Evolutionary conservation across 768 basidiomycete species (phyloP), one percentile per base, ranked within the genome.

Genomic region (Termitomyces sp.): DNA sequence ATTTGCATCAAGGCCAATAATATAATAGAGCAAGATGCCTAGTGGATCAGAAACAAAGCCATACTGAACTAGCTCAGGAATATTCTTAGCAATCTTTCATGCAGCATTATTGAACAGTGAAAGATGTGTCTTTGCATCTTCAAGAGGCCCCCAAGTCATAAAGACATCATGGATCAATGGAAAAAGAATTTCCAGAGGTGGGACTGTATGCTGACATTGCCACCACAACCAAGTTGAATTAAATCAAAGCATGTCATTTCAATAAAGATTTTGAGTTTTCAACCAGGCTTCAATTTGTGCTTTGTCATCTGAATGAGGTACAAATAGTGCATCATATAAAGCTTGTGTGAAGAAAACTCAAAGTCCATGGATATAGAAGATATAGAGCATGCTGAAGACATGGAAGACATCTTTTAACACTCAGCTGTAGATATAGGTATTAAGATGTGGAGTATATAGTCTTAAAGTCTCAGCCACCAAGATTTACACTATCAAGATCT

Each of bases 371-470:
- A 25, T 49, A 1, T 48, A 27, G 0, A 68, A 63, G 14, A 71
- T 63, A 2, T 62, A 59, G 29, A 73, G 57, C 68, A 70, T 69
- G 44, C 73, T 63, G 35, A 73, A 69, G 0, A 71, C 46, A 45
- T 73, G 71, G 40, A 65, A 72, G 0, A 58, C 35, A 29, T 72
- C 71, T n/a, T 71, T 69, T 0, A 72, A n/a, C 25, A 72, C 68
- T 1, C 68, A 59, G 27, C 63, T 62, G 0, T 59, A 53, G 21
- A 59, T 49, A 7, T 37, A 49, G n/a, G 32, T 1, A 37, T 12
- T 37, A 1, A 9, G n/a, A 14, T 49, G 12, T 19, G 34, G 48
- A 32, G 19, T 49, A 6, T 5, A 7, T 34, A 31, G 3, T 2
- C 23, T 31, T 9, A 48, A 29, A 12, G 23, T 48, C 10, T 48